These are phyloP conservation scores for Annulohypoxylon nitens DNA, from an alignment of 495 filamentous ascomycete species.

Conservation along the genomic window DNA sequence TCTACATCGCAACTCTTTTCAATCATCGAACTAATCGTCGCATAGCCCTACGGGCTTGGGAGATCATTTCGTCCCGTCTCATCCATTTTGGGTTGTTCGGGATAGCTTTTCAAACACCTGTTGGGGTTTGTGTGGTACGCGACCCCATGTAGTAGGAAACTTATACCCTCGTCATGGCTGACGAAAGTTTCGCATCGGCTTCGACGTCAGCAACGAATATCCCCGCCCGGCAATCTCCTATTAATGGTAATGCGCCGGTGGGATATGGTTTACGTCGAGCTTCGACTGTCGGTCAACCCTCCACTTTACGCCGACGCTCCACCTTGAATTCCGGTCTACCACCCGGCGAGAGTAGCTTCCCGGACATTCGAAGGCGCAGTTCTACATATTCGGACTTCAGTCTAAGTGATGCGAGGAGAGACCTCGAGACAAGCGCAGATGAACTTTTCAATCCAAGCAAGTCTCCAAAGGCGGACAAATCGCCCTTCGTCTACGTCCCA, in stretches of 20 bases:
- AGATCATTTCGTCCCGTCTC: constrained; percentile 19
- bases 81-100: background rate
- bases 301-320: constrained; percentile 40
- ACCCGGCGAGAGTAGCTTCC: constrained; percentile 44
- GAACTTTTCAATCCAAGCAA: constrained; percentile 77
- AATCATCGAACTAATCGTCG: constrained; percentile 23
- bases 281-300: constrained; percentile 53
- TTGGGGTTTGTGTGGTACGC: constrained; percentile 10
- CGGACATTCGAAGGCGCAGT: constrained; percentile 69
- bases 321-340: constrained; percentile 27
- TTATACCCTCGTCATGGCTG: constrained; percentile 44
- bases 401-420: constrained; percentile 73
- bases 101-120: constrained; percentile 1
- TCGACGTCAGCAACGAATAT: constrained; percentile 43
- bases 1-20: constrained; percentile 17
- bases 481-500: constrained; percentile 78
- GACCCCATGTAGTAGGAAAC: constrained; percentile 35
- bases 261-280: constrained; percentile 52
- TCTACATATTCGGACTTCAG: constrained; percentile 80
- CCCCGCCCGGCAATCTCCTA: constrained; percentile 35
- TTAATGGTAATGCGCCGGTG: constrained; percentile 31
- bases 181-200: constrained; percentile 38
- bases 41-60: constrained; percentile 33
- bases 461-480: constrained; percentile 41
- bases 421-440: constrained; percentile 77